Base-by-base conservation (phyloP, 768 basidiomycete genomes). In the Naganishia kalamii region DNA sequence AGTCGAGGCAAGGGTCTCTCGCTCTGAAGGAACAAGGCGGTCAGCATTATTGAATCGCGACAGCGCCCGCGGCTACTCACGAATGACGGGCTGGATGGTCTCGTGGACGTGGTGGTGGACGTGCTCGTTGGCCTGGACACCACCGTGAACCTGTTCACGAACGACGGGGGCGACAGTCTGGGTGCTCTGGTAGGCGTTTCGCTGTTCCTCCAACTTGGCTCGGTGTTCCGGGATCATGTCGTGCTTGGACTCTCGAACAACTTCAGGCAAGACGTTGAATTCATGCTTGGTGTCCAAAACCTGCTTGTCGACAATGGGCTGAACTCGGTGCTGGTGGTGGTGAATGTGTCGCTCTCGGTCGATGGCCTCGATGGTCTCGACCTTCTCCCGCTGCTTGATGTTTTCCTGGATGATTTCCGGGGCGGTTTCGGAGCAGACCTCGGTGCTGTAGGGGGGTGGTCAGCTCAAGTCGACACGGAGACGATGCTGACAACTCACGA, bases 101-200 rank as follows among this genome's bases (percentile, higher is more conserved):
- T 75, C 71, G 68, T 73, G 72, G 67, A 78, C 75, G 71, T 75
- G 74, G 74, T 77, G 78, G 73, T 77, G 77, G 60, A 77, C 74
- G 68, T 79, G 78, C 69, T 77, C 71, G 71, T 73, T 72, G 49
- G 75, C 73, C 67, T 74, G 72, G 29, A 68, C 66, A 35, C 41
- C 43, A n/a, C 60, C 60, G 33, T 50, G 69, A 21, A 62, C 37
- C n/a, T 54, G 50, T 21, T 70, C 69, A 19, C 72, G 62, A 65
- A 74, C 68, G 37, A 71, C 70, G n/a, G 72, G 69, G 27, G 62
- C 72, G 43, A 70, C 66, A 57, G 62, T 65, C 60, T 70, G 69
- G 52, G 66, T 66, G 74, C 74, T 71, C 69, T 68, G 50, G 72
- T 77, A 68, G 27, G 67, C 49, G 33, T 66, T 70, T 62, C 76